Base-by-base conservation (phyloP, 2,329 filamentous ascomycete genomes). In the Whalleya microplaca region DNA sequence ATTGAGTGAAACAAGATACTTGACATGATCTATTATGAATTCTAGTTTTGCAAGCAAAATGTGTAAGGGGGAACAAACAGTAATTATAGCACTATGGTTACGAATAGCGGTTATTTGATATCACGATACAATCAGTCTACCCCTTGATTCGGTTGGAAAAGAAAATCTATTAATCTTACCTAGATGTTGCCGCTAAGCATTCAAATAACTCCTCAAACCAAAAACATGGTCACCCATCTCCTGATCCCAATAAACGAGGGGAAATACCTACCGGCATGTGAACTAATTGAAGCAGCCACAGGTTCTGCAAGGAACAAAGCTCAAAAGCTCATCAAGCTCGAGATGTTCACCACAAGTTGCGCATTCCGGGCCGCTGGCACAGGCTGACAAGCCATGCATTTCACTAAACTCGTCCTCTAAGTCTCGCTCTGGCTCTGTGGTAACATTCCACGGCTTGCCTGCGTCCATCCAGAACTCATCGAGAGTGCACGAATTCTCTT, bases 241-340 rank as follows among this genome's bases (percentile, higher is more conserved):
- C n/a, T n/a, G n/a, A n/a, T 7, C 6, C 32, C 9, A 37, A 16
- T 16, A 37, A 3, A 16, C 14, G 9, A 37, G 3, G 14, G 3
- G 10, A 37, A 16, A 12, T 8, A 12, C 8, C 7, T 37, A 37
- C 23, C n/a, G 40, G 37, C 16, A 27, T n/a, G n/a, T 9, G 37
- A 32, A 16, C 41, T 53, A 59, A 47, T 59, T 59, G 6, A 51
- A 62, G 10, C 51, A 53, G 6, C 29, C n/a, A 20, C 59, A 62
- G 2, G 53, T 46, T 5, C 3, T 2, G 18, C 56, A 62, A 40
- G 53, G 21, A 7, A 3, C 10, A 1, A n/a, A 7, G 3, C 32
- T 21, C 7, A 48, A 16, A 4, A 59, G n/a, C 20, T 55, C 40
- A 1, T 43, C 32, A 3, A 45, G 2, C 2, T 19, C 18, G 19